A percentile compares a stretch with the other conserved stretches of the same genome.
Conservation (phyloP, 1,284 basidiomycete genomes). For the Marasmius tenuissimus region DNA sequence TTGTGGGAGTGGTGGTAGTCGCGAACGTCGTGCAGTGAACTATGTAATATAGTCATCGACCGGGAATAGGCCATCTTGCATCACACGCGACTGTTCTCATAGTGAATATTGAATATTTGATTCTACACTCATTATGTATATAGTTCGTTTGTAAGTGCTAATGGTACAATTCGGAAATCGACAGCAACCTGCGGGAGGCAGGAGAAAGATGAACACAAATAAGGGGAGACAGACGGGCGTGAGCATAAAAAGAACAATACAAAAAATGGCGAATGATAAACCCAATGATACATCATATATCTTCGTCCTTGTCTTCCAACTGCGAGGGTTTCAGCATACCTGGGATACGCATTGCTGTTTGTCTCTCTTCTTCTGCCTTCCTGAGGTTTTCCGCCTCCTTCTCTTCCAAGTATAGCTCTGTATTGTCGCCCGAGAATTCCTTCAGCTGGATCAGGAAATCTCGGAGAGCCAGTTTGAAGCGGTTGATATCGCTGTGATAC, state of each 20-base stretch:
- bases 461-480: constrained; percentile 94
- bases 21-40: not conserved
- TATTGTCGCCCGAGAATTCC: constrained; percentile 79
- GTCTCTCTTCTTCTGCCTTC: constrained; percentile 76
- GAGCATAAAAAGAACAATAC: constrained; percentile 3
- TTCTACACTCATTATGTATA: constrained; percentile 3
- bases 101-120: not conserved
- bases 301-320: constrained; percentile 89
- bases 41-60: not conserved
- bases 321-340: constrained; percentile 98
- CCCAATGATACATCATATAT: constrained; percentile 51
- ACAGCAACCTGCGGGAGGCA: constrained; percentile 8
- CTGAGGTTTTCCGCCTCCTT: constrained; percentile 83
- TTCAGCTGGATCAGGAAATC: constrained; percentile 92
- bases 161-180: constrained; percentile 7
- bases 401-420: constrained; percentile 89
- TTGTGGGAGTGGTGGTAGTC: not conserved
- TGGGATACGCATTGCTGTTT: constrained; percentile 92
- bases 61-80: too few relatives aligned
- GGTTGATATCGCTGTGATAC: constrained; percentile 85
- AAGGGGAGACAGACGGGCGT: not conserved
- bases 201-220: constrained; percentile 2
- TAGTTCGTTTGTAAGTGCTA: constrained; percentile 2
- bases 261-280: constrained; percentile 9
- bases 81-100: not conserved